Evolutionary conservation across 805 yeast species (phyloP).

Genomic region (Barnettozyma siamensis): DNA sequence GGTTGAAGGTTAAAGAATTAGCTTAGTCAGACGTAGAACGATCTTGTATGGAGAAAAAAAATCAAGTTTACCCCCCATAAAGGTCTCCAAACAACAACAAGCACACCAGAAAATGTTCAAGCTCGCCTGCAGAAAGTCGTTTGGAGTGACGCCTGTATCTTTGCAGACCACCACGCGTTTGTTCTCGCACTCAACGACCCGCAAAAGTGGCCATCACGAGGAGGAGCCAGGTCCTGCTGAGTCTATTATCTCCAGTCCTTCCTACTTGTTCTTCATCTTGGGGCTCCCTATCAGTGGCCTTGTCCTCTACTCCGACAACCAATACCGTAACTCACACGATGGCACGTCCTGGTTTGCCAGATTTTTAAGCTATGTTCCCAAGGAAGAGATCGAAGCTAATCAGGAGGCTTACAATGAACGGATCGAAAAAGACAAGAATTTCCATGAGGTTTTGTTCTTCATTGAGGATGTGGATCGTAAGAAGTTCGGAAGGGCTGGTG

Average conservation of each 20-base stretch:
- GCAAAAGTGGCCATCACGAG: neutral
- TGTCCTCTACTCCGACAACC: neutral
- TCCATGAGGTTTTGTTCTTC: conserved; percentile 7
- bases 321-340: neutral
- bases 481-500: conserved; percentile 4
- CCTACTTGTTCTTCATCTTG: neutral
- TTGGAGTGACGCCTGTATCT: no score
- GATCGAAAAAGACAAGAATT: conserved; percentile 1
- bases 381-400: conserved; percentile 1
- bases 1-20: no score
- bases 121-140: no score
- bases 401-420: conserved; percentile 3
- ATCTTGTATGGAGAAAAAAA: no score
- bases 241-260: neutral
- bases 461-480: neutral
- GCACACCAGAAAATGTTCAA: no score
- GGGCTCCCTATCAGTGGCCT: neutral
- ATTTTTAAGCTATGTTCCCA: conserved; percentile 3
- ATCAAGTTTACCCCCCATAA: no score
- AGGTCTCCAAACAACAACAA: no score
- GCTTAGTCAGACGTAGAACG: no score
- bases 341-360: conserved; percentile 4
- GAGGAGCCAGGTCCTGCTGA: neutral
- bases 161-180: no score
- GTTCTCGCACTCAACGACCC: no score